Evolutionary conservation across 345 rosid genomes (phyloP).

Genomic region (Camelina hispida): DNA sequence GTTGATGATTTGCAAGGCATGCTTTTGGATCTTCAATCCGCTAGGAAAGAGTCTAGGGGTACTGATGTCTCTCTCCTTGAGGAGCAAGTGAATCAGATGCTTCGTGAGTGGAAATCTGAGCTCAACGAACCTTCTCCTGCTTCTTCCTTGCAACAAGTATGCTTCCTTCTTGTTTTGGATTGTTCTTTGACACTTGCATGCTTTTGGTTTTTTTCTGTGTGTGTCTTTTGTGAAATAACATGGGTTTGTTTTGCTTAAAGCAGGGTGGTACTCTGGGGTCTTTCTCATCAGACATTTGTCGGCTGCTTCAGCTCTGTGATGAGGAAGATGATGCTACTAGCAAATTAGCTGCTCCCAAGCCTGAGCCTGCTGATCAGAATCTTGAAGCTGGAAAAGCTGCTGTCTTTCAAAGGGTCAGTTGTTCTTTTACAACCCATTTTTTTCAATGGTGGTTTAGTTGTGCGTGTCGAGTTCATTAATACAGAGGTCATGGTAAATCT

Average conservation of each 20-base stretch:
- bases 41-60: conserved; percentile 85
- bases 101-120: conserved; percentile 97
- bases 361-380: conserved; percentile 78
- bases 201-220: too few relatives aligned
- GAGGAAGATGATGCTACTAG: conserved; percentile 99
- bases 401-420: conserved; percentile 66
- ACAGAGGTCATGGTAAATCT: conserved; percentile 20
- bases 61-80: conserved; percentile 77
- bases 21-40: conserved; percentile 88
- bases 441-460: not conserved
- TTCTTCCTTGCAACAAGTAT: conserved; percentile 95
- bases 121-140: conserved; percentile 99
- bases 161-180: not conserved
- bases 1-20: conserved; percentile 97
- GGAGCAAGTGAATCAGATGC: conserved; percentile 99
- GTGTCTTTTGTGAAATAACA: not conserved
- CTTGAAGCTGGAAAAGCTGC: conserved; percentile 55
- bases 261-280: conserved; percentile 88
- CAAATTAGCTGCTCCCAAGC: conserved; percentile 77
- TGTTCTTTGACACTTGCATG: not conserved
- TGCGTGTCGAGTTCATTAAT: not conserved
- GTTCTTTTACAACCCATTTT: not conserved
- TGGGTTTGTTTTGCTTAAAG: conserved; percentile 3
- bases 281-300: conserved; percentile 88
- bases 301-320: conserved; percentile 86